Percentiles rank a stretch among this genome's conserved stretches.
phyloP scores from a whole-genome alignment of 106 monocot genomes.

The Acorus calamus region DNA sequence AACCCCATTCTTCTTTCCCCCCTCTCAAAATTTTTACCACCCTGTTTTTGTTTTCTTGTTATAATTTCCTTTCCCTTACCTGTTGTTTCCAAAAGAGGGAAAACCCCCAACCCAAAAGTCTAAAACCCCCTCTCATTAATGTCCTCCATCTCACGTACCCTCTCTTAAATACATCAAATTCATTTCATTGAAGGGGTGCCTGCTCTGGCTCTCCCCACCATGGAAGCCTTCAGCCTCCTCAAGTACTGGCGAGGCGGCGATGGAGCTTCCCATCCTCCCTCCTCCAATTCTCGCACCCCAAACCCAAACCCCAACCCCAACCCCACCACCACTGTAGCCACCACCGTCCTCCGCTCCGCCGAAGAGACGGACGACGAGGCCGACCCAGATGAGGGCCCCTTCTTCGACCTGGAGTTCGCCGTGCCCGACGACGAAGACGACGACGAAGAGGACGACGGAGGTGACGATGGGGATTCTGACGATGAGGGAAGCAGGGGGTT shows the following conservation, averaged over 20 bases:
- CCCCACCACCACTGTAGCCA: constrained; percentile 14
- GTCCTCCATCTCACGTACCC: neutral
- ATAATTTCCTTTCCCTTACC: too few species aligned
- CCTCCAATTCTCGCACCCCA: neutral
- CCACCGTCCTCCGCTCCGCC: constrained; percentile 4
- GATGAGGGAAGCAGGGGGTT: constrained; percentile 18
- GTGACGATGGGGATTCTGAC: neutral
- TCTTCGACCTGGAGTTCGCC: constrained; percentile 48
- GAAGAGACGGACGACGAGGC: constrained; percentile 7
- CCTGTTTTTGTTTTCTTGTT: too few species aligned
- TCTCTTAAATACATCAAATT: neutral
- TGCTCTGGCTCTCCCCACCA: constrained; percentile 40
- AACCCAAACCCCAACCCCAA: neutral
- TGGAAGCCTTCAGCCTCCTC: constrained; percentile 68
- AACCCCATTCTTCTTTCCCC: too few species aligned
- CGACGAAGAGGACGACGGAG: neutral
- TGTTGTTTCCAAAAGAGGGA: too few species aligned
- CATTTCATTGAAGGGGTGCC: neutral
- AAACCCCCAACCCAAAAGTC: too few species aligned
- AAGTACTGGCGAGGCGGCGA: constrained; percentile 47
- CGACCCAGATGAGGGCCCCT: constrained; percentile 46
- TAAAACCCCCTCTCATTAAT: too few species aligned
- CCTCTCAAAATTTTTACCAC: too few species aligned
- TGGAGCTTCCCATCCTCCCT: neutral
- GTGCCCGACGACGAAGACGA: constrained; percentile 10